A percentile compares a stretch with the other conserved stretches of the same genome.
These are phyloP conservation scores for Filobasidium floriforme DNA, from an alignment of 768 basidiomycete genomes.

Conservation along the genomic window DNA sequence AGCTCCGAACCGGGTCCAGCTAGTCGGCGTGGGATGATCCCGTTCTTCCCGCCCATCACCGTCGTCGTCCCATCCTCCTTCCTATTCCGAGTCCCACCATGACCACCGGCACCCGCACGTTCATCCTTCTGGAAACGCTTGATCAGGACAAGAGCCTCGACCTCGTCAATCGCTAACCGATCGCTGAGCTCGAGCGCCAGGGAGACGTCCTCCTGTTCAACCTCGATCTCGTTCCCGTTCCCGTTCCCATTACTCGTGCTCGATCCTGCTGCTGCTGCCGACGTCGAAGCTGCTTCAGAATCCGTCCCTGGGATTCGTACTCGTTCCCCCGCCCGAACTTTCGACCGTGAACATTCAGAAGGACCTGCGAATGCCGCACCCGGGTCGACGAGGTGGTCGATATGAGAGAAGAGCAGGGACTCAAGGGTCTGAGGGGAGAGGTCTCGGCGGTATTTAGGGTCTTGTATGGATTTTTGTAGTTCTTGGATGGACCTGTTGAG, in stretches of 20 bases:
- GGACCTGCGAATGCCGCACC: slow-evolving; percentile 12
- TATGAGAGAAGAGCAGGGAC: slow-evolving; percentile 15
- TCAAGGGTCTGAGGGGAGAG: slow-evolving; percentile 1
- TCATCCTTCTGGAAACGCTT: slow-evolving; percentile 17
- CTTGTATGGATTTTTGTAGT: slow-evolving; percentile 12
- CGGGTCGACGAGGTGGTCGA: slow-evolving; percentile 13
- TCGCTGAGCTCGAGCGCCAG: slow-evolving; percentile 19
- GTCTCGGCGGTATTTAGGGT: slow-evolving; percentile 12
- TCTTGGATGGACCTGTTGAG: slow-evolving; percentile 14
- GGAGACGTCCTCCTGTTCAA: slow-evolving; percentile 8
- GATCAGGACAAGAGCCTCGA: slow-evolving; percentile 19
- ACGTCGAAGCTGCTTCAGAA: background rate
- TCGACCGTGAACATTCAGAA: slow-evolving; percentile 1
- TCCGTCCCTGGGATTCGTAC: slow-evolving; percentile 1
- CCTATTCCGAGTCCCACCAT: background rate
- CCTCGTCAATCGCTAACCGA: slow-evolving; percentile 17
- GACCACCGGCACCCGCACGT: background rate
- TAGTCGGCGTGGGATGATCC: background rate
- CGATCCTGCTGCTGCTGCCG: background rate
- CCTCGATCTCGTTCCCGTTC: slow-evolving; percentile 12
- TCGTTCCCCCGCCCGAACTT: background rate
- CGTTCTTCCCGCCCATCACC: background rate
- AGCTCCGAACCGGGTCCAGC: background rate
- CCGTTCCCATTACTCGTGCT: background rate
- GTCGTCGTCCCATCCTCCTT: slow-evolving; percentile 6